Base-by-base conservation (phyloP, 2,329 filamentous ascomycete genomes). In the Fusarium sp. region DNA sequence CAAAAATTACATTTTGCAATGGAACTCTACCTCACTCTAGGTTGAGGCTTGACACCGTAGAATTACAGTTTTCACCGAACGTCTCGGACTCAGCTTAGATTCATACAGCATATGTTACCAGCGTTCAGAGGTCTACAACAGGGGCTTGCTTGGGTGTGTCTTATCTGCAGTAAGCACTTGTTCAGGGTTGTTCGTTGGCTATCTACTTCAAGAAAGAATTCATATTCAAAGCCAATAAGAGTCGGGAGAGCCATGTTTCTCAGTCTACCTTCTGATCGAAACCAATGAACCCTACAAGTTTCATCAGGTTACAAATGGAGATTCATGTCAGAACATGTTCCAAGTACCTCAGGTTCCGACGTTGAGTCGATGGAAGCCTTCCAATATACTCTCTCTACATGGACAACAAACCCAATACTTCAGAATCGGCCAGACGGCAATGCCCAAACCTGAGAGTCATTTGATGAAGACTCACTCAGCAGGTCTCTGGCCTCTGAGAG, bases 81-180 rank as follows among this genome's bases (percentile, higher is more conserved):
- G 8, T 36, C 34, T 36, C n/a, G n/a, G n/a, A n/a, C n/a, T n/a
- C n/a, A n/a, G n/a, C n/a, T n/a, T n/a, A n/a, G n/a, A n/a, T n/a
- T n/a, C n/a, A n/a, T n/a, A n/a, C n/a, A n/a, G n/a, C n/a, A n/a
- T n/a, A n/a, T n/a, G n/a, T n/a, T n/a, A n/a, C n/a, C n/a, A n/a
- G n/a, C n/a, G n/a, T n/a, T n/a, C n/a, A n/a, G n/a, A 34, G 45
- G 34, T 21, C 14, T 32, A 12, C 38, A 48, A 19, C 44, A 55
- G 42, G 43, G 42, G 21, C 12, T 30, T 34, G 30, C 39, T 47
- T 54, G 28, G 34, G 32, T 36, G 28, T 44, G 38, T 51, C 52
- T 51, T 42, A 36, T 47, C 44, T 51, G 30, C 65, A 44, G 51
- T 68, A 47, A 62, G 60, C 65, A 30, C 60, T 65, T 54, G 30